phyloP scores from a whole-genome alignment of 441 rosid species.

The Mallotus japonicus region DNA sequence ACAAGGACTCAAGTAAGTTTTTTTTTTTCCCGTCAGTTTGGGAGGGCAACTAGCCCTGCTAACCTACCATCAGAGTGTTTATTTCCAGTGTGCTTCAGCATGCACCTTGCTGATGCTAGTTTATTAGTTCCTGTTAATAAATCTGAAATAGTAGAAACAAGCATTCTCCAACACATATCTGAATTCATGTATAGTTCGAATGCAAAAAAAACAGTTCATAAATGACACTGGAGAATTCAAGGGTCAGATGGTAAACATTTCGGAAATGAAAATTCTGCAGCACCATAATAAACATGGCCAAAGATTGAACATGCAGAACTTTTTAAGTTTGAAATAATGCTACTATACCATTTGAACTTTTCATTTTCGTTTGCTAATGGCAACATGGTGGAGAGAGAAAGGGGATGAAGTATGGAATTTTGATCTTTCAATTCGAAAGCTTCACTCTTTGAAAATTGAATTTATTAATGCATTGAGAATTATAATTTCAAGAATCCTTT shows the following conservation, averaged over 20 bases:
- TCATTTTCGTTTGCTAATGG: no score
- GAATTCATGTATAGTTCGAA: neutral
- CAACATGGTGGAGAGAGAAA: no score
- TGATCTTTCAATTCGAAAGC: neutral
- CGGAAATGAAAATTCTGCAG: neutral
- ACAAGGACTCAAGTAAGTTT: conserved; percentile 92
- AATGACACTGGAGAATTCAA: neutral
- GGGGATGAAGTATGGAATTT: no score
- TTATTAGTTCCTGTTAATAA: neutral
- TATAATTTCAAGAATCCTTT: conserved; percentile 5
- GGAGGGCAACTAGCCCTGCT: conserved; percentile 1
- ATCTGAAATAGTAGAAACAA: neutral
- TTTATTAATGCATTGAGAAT: neutral
- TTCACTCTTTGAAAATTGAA: neutral
- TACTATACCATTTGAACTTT: neutral
- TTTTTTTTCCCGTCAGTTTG: neutral
- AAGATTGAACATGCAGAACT: neutral
- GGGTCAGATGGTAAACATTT: neutral
- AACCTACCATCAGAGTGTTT: conserved; percentile 8
- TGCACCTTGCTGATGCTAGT: conserved; percentile 1
- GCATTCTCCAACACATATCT: neutral
- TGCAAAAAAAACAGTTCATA: neutral
- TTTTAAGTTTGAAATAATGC: neutral
- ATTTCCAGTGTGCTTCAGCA: conserved; percentile 2
- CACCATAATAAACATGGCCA: neutral